phyloP scores from a whole-genome alignment of 208 protist genomes.

The Leishmania turanica region DNA sequence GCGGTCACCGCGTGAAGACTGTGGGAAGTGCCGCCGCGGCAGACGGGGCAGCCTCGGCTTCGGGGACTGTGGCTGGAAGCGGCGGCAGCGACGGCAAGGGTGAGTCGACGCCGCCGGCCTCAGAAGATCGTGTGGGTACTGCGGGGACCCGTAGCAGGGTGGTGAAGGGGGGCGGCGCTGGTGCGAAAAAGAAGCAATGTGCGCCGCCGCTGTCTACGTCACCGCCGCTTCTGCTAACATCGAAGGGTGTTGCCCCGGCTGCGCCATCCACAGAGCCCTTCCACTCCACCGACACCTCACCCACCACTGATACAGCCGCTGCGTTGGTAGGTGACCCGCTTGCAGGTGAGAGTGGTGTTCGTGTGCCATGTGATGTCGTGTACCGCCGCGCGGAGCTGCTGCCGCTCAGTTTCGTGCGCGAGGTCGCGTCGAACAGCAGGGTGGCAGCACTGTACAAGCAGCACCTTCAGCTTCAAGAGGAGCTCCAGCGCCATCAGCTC shows the following conservation, averaged over 20 bases:
- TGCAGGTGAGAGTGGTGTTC: not conserved
- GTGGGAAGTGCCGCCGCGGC: not conserved
- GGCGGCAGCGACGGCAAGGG: not conserved
- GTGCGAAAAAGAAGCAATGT: not conserved
- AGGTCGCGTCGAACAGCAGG: conserved; percentile 42
- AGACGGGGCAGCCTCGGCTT: not conserved
- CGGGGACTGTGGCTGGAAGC: not conserved
- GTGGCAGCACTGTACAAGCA: conserved; percentile 19
- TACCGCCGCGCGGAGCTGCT: conserved; percentile 56
- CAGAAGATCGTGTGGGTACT: not conserved
- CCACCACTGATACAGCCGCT: not conserved
- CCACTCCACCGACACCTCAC: not conserved
- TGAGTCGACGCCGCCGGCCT: not conserved
- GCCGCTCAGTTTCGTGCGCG: conserved; percentile 49
- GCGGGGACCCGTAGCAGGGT: not conserved
- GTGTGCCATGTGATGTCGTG: not conserved
- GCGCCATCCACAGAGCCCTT: not conserved
- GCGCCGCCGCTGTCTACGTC: not conserved
- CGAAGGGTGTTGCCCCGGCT: not conserved
- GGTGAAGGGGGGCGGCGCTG: not conserved
- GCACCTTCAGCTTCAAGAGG: conserved; percentile 25
- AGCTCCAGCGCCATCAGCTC: conserved; percentile 11
- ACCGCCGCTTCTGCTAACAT: not conserved
- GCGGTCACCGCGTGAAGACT: not conserved
- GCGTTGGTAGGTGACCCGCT: not conserved